Percentiles rank a stretch among this genome's conserved stretches.
Conservation (phyloP, 805 yeast genomes). For the Saturnispora serradocipensis region DNA sequence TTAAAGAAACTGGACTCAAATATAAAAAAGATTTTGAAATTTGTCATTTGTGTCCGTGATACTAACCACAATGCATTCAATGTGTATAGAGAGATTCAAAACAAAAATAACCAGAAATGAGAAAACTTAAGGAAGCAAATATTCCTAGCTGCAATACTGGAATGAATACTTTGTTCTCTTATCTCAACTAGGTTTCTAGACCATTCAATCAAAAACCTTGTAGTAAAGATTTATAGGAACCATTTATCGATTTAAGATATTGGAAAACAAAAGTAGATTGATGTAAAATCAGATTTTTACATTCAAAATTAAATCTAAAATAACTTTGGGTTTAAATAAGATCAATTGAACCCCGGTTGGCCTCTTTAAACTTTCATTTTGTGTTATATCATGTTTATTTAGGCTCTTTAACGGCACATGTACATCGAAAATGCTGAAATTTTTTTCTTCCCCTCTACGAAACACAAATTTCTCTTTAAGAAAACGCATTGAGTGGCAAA, state of each 20-base stretch:
- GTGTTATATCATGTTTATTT: background rate
- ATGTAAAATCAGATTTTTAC: no score
- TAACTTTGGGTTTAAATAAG: background rate
- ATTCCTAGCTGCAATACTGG: no score
- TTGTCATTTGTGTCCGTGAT: no score
- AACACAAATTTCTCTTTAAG: background rate
- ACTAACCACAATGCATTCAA: background rate
- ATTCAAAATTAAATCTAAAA: background rate
- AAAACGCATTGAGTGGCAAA: slow-evolving; percentile 21
- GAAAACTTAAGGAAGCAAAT: background rate
- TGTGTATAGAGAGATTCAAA: background rate
- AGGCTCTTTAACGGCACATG: background rate
- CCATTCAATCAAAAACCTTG: background rate
- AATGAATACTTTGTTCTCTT: no score
- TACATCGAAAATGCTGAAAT: background rate
- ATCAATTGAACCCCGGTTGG: background rate
- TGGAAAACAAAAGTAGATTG: background rate
- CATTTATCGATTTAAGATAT: background rate
- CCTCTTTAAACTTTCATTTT: background rate
- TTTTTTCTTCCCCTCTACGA: background rate
- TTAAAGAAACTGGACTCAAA: no score
- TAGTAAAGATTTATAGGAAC: background rate
- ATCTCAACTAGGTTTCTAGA: no score
- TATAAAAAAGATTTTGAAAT: no score
- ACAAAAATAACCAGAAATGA: background rate